Conservation (phyloP, 257 asterid species). For the Nicotiana knightiana region DNA sequence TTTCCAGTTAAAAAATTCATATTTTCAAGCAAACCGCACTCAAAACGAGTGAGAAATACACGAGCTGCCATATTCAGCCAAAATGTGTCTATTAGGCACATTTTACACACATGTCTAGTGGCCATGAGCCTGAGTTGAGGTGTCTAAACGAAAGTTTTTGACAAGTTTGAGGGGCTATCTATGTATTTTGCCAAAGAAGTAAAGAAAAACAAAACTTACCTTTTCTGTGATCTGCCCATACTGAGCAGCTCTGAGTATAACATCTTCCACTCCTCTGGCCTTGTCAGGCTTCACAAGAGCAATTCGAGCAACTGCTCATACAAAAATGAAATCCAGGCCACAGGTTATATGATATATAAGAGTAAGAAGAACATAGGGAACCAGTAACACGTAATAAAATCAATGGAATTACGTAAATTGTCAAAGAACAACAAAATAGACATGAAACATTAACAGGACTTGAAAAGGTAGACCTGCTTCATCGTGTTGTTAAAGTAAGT, state of each 20-base stretch:
- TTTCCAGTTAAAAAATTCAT: too few species aligned
- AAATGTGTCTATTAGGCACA: too few species aligned
- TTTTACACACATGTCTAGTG: too few species aligned
- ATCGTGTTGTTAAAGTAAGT: not conserved
- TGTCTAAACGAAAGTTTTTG: too few species aligned
- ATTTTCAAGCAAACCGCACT: too few species aligned
- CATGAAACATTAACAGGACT: not conserved
- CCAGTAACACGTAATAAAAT: not conserved
- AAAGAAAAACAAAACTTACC: slow-evolving; percentile 31
- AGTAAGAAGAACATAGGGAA: not conserved
- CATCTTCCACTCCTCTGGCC: slow-evolving; percentile 98
- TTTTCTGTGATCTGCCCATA: slow-evolving; percentile 81
- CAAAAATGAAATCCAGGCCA: not conserved
- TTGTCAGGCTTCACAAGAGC: slow-evolving; percentile 96
- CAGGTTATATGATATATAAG: not conserved
- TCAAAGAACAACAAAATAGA: too few species aligned
- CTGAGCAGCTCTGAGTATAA: slow-evolving; percentile 79
- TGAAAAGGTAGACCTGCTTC: not conserved
- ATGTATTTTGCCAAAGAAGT: not conserved
- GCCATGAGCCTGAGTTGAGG: too few species aligned
- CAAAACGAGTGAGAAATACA: too few species aligned
- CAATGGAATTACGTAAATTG: too few species aligned
- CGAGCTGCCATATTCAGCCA: too few species aligned
- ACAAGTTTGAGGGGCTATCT: too few species aligned
- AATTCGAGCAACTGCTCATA: slow-evolving; percentile 79